Evolutionary conservation across 768 basidiomycete genomes (phyloP), one percentile per base, ranked within the genome.

Genomic region (Podaxis mareebaensis): DNA sequence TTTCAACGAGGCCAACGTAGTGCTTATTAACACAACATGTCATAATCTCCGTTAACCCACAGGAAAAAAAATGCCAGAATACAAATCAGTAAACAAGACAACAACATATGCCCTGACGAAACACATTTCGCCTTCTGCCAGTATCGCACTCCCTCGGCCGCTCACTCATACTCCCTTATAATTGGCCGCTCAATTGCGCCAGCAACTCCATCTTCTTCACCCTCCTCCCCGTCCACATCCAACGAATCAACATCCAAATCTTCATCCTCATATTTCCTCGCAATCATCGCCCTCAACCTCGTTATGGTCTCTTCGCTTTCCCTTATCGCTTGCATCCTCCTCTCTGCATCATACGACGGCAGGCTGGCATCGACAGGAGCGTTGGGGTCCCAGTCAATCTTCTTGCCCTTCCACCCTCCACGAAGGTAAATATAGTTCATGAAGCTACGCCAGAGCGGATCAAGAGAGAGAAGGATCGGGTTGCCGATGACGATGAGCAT

Each of bases 401-500:
- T 55, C 65, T 68, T 72, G 17, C 87, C 88, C 22, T 64, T 79
- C 84, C 85, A 87, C 0, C 88, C 88, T 1, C 81, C 78, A 55
- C 76, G 72, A 12, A 59, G 42, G 64, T 83, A 72, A 24, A 88
- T 76, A 65, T 82, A 85, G 70, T 86, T 86, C 62, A 90, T 68
- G 78, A 90, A 88, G 0, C 70, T 69, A 8, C 84, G 76, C 88
- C 88, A 89, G 1, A 87, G 72, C 0, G 81, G 82, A 67, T 88
- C 87, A 33, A 86, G 77, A 2, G 79, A 81, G 4, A 89, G 78
- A 3, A 87, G 80, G 3, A 73, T 71, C 0, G 88, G 84, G 67
- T 90, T 83, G 3, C 88, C 88, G 53, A 90, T 72, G 53, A 89
- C 75, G 64, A 89, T 82, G 15, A 90, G 79, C 3, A 90, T 74